phyloP scores from a whole-genome alignment of 306 rosid genomes.

The Astragalus membranaceus region DNA sequence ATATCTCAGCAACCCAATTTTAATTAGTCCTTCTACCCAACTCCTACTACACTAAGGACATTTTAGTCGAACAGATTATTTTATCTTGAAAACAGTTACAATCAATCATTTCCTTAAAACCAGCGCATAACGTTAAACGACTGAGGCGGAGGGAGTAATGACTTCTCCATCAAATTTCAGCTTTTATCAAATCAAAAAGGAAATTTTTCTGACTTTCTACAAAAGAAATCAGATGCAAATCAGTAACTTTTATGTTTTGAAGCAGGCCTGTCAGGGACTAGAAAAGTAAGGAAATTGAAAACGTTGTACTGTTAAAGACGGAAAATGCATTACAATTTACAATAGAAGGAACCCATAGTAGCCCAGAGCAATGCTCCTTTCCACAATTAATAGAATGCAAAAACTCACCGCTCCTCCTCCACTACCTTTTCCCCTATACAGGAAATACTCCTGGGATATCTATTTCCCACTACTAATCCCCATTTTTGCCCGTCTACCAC shows the following conservation, averaged over 20 bases:
- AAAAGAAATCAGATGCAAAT: conserved; percentile 8
- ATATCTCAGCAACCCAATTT: too few species aligned
- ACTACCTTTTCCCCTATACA: background rate
- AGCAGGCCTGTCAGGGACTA: background rate
- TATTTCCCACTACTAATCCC: background rate
- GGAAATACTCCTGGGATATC: background rate
- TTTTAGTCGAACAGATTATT: too few species aligned
- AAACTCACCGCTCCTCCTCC: background rate
- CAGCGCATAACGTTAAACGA: too few species aligned
- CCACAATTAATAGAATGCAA: background rate
- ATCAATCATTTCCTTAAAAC: too few species aligned
- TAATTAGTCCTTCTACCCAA: too few species aligned
- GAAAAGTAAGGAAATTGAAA: background rate
- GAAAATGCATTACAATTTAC: background rate
- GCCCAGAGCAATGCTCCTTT: background rate
- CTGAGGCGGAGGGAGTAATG: background rate
- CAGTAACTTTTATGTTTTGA: background rate
- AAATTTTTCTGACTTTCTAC: background rate
- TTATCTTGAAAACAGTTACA: too few species aligned
- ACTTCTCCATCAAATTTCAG: background rate
- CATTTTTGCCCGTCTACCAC: background rate
- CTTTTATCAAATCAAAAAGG: conserved; percentile 9
- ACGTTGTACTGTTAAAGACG: background rate
- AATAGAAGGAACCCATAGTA: background rate
- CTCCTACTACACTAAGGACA: too few species aligned